Base-by-base conservation (phyloP, 148 eudicot species). In the Bassia scoparia region DNA sequence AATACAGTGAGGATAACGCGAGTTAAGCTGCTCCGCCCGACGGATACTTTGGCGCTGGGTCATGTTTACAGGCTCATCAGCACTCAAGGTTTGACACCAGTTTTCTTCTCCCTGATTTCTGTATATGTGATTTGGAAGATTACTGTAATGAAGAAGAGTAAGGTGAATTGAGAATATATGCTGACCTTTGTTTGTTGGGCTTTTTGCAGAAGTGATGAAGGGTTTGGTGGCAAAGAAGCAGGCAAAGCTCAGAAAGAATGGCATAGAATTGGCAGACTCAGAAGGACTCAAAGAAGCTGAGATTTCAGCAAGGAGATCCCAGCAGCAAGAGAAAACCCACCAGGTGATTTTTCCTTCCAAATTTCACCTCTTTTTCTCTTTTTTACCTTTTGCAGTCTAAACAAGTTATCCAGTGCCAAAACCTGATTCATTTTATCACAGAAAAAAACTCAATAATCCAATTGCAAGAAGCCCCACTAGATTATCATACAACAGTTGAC, bases 31-130 rank as follows among this genome's bases (percentile, higher is more conserved):
- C 97, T 94, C 27, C 81, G 90, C 56, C 91, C 97, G 4, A 84
- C 90, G 5, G 98, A 91, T 61, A 87, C 84, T 48, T 83, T 94
- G 61, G 76, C 82, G 21, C 84, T 94, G 37, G 98, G 98, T 48
- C 97, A 94, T 85, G 97, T 83, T 74, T 94, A 94, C 23, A 88
- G 98, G 72, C 97, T 94, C 76, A 83, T 94, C 82, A 84, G 87
- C 66, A 76, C 87, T 30, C 85, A 94, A 91, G 98, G 98, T 93
- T 69, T 56, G 80, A 77, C 24, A 61, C 46, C 7, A 7, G 20
- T 65, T 41, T 23, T 31, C 8, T 12, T 31, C 1, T 67, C 67
- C 24, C 18, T 37, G 2, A n/a, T 63, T 30, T 41, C 41, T 34
- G 64, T 18, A 0, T 26, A 17, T 46, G 2, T 23, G 41, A 11